Evolutionary conservation across 441 rosid genomes (phyloP), one percentile per base, ranked within the genome.

Genomic region (Bruguiera hainesii): DNA sequence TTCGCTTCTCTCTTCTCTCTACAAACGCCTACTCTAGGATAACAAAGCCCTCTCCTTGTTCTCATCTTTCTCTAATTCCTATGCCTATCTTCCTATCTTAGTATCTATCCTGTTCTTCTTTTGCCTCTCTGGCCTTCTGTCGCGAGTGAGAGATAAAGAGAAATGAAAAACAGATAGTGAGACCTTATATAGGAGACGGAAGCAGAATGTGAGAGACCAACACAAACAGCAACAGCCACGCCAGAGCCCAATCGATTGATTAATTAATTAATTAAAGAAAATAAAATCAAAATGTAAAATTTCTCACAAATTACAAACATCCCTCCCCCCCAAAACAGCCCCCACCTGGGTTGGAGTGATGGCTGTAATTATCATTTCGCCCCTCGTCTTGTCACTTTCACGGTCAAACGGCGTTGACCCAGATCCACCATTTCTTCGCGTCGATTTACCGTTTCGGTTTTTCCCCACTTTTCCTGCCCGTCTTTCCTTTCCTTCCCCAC

Each of bases 331-430:
- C 37, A 29, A 33, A 31, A 4, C 33, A 31, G 33, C 26, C 31
- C 31, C 31, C 31, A 29, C 31, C 31, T 29, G 37, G 37, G 9
- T 33, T 33, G 37, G 37, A 33, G 37, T 33, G 37, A 7, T 33
- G 37, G 8, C 46, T 37, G 16, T 11, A 42, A 42, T 42, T 42
- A 42, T 42, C 3, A 42, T 42, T 42, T 42, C 16, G 48, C 18
- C 46, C 48, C 48, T 13, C 48, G 48, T 42, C 16, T 13, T 13
- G 48, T 42, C 48, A 42, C 16, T 42, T 42, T 64, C 49, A 15
- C 19, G 77, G 88, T 86, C 91, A 84, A 76, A 78, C 60, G 20
- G 31, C 56, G 72, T 75, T 82, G 89, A 86, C 91, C 81, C 67
- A 71, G 80, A 80, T 75, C 81, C 82, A 64, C 58, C 65, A 46